Evolutionary conservation across 257 asterid genomes (phyloP).

Genomic region (Solanum piurae): DNA sequence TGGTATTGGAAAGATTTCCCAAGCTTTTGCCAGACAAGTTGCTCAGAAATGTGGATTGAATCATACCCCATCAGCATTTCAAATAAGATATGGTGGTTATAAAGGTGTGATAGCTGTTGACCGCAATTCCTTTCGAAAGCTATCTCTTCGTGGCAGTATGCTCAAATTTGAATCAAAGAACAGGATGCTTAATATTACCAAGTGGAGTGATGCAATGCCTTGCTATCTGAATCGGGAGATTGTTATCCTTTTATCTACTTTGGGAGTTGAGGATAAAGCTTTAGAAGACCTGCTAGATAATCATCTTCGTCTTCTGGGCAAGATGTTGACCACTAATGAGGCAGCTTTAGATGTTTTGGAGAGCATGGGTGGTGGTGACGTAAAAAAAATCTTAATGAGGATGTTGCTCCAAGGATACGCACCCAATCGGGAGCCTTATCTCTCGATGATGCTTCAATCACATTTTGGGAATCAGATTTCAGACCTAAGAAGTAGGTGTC

Average conservation of each 20-base stretch:
- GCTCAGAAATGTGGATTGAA: conserved; percentile 43
- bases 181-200: conserved; percentile 76
- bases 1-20: conserved; percentile 86
- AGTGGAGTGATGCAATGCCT: conserved; percentile 78
- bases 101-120: conserved; percentile 83
- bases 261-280: conserved; percentile 56
- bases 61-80: conserved; percentile 80
- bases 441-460: conserved; percentile 60
- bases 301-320: conserved; percentile 43
- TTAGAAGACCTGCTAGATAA: conserved; percentile 55
- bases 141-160: conserved; percentile 69
- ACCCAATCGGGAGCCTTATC: conserved; percentile 68
- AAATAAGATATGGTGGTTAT: conserved; percentile 90
- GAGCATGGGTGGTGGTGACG: conserved; percentile 60
- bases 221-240: conserved; percentile 91
- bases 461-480: conserved; percentile 63
- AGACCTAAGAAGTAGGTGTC: conserved; percentile 66
- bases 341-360: conserved; percentile 62
- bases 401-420: conserved; percentile 65
- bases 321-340: conserved; percentile 41
- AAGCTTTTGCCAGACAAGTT: conserved; percentile 44
- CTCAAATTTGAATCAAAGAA: conserved; percentile 76
- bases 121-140: conserved; percentile 50
- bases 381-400: conserved; percentile 39
- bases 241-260: conserved; percentile 56